phyloP scores from a whole-genome alignment of 169 alveolate genomes.

The Amoebophrya sp. region DNA sequence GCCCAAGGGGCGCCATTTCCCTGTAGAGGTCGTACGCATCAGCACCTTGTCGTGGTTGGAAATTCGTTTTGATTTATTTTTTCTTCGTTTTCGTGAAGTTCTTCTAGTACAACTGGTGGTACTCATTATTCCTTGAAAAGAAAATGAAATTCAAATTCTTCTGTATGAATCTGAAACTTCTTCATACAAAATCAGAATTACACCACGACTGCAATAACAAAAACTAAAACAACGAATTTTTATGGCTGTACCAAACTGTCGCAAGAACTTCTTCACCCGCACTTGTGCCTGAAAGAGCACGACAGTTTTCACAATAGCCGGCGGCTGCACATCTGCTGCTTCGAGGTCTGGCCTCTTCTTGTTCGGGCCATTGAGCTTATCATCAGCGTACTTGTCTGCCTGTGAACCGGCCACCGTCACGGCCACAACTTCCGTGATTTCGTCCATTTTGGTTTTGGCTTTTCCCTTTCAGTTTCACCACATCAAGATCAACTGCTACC shows the following conservation, averaged over 20 bases:
- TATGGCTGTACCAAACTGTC: too few relatives aligned
- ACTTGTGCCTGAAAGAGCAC: constrained; percentile 14
- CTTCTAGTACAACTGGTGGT: too few relatives aligned
- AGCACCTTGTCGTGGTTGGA: too few relatives aligned
- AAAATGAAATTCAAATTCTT: too few relatives aligned
- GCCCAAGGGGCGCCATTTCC: not conserved
- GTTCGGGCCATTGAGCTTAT: not conserved
- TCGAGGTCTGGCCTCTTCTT: not conserved
- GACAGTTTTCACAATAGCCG: not conserved
- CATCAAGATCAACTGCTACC: not conserved
- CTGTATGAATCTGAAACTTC: too few relatives aligned
- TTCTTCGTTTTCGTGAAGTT: too few relatives aligned
- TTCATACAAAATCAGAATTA: too few relatives aligned
- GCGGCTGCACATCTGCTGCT: not conserved
- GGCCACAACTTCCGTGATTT: not conserved
- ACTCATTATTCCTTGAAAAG: too few relatives aligned
- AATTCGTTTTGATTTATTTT: too few relatives aligned
- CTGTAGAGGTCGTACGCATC: not conserved
- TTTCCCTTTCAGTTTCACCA: not conserved
- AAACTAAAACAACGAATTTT: too few relatives aligned
- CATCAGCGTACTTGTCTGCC: not conserved
- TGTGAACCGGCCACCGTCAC: constrained; percentile 10
- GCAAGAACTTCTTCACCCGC: not conserved
- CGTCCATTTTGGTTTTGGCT: not conserved
- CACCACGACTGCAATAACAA: too few relatives aligned